Evolutionary conservation across 805 yeast species (phyloP).

Genomic region (Yamadazyma laniorum): DNA sequence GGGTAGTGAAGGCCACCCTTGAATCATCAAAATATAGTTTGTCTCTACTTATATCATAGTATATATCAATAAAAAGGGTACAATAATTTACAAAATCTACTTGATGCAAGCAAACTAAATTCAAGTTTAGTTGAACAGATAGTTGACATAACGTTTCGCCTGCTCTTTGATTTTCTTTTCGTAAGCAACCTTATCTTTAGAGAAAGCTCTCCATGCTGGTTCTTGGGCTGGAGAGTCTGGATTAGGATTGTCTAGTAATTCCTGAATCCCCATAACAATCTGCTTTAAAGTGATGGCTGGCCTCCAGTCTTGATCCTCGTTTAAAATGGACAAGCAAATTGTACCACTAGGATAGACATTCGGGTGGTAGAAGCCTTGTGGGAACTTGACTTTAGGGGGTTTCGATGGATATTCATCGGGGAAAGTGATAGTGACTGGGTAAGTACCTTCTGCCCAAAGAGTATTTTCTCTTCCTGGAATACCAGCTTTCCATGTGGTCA

Average conservation of each 20-base stretch:
- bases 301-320: slow-evolving; percentile 97
- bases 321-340: slow-evolving; percentile 85
- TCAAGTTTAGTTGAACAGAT: slow-evolving; percentile 6
- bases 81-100: slow-evolving; percentile 8
- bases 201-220: slow-evolving; percentile 89
- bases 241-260: slow-evolving; percentile 83
- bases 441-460: slow-evolving; percentile 86
- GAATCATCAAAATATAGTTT: not conserved
- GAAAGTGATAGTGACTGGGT: slow-evolving; percentile 77
- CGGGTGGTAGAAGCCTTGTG: slow-evolving; percentile 91
- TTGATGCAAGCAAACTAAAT: not conserved
- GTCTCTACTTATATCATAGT: not conserved
- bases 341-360: slow-evolving; percentile 98
- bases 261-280: slow-evolving; percentile 88
- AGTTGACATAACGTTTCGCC: slow-evolving; percentile 62
- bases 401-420: slow-evolving; percentile 94
- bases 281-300: slow-evolving; percentile 93
- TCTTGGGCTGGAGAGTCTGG: slow-evolving; percentile 97
- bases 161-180: slow-evolving; percentile 79
- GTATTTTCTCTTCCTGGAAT: slow-evolving; percentile 91
- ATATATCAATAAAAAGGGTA: slow-evolving; percentile 7
- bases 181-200: slow-evolving; percentile 64
- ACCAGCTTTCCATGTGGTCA: slow-evolving; percentile 90
- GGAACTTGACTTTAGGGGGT: slow-evolving; percentile 92
- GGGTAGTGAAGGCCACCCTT: slow-evolving; percentile 22